phyloP scores from a whole-genome alignment of 1,284 basidiomycete species.

The Heimioporus punctisporus region DNA sequence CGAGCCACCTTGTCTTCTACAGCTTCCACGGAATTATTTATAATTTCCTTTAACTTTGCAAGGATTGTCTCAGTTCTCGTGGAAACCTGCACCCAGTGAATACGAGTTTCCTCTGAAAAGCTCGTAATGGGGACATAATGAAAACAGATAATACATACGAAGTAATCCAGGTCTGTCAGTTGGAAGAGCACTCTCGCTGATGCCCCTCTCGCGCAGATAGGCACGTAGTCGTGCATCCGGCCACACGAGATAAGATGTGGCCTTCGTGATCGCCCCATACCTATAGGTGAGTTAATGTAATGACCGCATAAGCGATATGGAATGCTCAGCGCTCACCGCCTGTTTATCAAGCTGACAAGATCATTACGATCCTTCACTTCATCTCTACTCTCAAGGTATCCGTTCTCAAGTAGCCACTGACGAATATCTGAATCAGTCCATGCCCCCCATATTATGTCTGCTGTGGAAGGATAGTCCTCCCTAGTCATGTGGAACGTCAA shows the following conservation, averaged over 20 bases:
- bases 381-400: slow-evolving; percentile 59
- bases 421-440: slow-evolving; percentile 85
- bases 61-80: slow-evolving; percentile 60
- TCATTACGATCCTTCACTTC: slow-evolving; percentile 75
- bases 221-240: slow-evolving; percentile 88
- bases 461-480: slow-evolving; percentile 75
- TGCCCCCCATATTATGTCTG: slow-evolving; percentile 67
- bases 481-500: slow-evolving; percentile 31
- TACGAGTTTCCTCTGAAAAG: slow-evolving; percentile 67
- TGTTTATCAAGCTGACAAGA: slow-evolving; percentile 65
- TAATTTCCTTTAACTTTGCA: slow-evolving; percentile 57
- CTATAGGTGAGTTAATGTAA: slow-evolving; percentile 4
- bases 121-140: slow-evolving; percentile 3
- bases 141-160: slow-evolving; percentile 43
- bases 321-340: slow-evolving; percentile 59
- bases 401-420: slow-evolving; percentile 78
- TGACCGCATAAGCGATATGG: no score
- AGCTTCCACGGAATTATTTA: slow-evolving; percentile 63
- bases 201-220: slow-evolving; percentile 74
- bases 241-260: slow-evolving; percentile 80
- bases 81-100: slow-evolving; percentile 72
- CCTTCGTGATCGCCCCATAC: slow-evolving; percentile 35
- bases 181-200: slow-evolving; percentile 69
- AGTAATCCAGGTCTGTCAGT: slow-evolving; percentile 70
- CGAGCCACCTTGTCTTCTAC: slow-evolving; percentile 67